Evolutionary conservation across 805 yeast genomes (phyloP).

Genomic region (Zygosaccharomyces bailii): DNA sequence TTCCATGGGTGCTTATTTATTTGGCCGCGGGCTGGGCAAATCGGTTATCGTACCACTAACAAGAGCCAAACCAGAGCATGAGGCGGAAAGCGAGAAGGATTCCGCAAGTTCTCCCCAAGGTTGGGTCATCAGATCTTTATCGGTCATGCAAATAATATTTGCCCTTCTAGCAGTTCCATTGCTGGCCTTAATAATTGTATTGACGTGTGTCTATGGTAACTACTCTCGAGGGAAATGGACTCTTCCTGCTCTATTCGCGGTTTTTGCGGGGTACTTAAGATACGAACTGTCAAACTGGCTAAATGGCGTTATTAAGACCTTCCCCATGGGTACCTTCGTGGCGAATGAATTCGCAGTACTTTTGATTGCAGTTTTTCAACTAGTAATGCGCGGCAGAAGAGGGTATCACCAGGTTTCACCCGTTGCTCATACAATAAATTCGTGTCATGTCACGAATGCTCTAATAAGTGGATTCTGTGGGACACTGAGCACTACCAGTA

Average conservation of each 20-base stretch:
- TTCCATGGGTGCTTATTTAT: constrained; percentile 54
- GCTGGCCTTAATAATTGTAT: constrained; percentile 25
- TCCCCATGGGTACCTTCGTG: constrained; percentile 54
- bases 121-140: constrained; percentile 4
- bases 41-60: constrained; percentile 18
- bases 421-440: constrained; percentile 34
- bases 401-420: constrained; percentile 20
- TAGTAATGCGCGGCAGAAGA: constrained; percentile 42
- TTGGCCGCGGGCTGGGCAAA: constrained; percentile 52
- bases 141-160: constrained; percentile 6
- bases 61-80: too few species aligned
- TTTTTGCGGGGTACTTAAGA: constrained; percentile 63
- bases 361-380: constrained; percentile 21
- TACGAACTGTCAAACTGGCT: constrained; percentile 49
- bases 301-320: constrained; percentile 43
- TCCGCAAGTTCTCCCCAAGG: constrained; percentile 2
- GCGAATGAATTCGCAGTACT: constrained; percentile 46
- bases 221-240: constrained; percentile 65
- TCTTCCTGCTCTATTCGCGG: constrained; percentile 61
- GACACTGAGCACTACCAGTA: constrained; percentile 67
- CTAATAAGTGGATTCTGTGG: constrained; percentile 69
- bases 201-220: constrained; percentile 34
- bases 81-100: constrained; percentile 9
- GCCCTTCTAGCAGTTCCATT: constrained; percentile 23
- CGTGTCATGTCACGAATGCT: constrained; percentile 53